Conservation (phyloP, 139 green algal species). For the Closterium sp. region DNA sequence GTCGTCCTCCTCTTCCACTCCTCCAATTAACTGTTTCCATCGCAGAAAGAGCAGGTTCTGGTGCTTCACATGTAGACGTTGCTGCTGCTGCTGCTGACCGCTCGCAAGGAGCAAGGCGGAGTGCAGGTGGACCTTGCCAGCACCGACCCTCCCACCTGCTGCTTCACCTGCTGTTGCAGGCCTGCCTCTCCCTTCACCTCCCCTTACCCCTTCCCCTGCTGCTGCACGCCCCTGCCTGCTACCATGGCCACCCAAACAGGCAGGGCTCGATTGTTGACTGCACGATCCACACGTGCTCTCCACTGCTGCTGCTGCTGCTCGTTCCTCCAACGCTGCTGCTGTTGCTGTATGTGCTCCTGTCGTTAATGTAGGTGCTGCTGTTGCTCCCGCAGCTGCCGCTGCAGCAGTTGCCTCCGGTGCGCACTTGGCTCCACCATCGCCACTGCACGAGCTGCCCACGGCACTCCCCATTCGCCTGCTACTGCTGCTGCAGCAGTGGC, state of each 20-base stretch:
- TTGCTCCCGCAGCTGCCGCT: not conserved
- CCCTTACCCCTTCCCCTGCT: not conserved
- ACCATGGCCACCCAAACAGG: not conserved
- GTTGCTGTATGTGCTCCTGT: not conserved
- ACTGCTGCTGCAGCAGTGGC: not conserved
- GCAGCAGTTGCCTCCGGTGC: too few relatives aligned
- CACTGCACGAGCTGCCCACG: not conserved
- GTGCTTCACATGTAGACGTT: not conserved
- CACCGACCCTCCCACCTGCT: not conserved
- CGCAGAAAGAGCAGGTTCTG: not conserved
- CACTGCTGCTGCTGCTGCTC: not conserved
- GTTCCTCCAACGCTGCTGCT: not conserved
- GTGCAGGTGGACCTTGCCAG: not conserved
- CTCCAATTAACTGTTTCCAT: not conserved
- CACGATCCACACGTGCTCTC: not conserved
- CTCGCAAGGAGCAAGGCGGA: not conserved
- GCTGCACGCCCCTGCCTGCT: not conserved
- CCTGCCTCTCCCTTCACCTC: not conserved
- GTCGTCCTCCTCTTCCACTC: not conserved
- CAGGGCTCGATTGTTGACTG: not conserved
- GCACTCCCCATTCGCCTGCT: not conserved
- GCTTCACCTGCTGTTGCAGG: not conserved
- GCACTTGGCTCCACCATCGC: not conserved
- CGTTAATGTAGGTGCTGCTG: too few relatives aligned
- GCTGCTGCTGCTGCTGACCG: not conserved